phyloP scores from a whole-genome alignment of 1,139 yeast genomes.

The Scheffersomyces segobiensis region DNA sequence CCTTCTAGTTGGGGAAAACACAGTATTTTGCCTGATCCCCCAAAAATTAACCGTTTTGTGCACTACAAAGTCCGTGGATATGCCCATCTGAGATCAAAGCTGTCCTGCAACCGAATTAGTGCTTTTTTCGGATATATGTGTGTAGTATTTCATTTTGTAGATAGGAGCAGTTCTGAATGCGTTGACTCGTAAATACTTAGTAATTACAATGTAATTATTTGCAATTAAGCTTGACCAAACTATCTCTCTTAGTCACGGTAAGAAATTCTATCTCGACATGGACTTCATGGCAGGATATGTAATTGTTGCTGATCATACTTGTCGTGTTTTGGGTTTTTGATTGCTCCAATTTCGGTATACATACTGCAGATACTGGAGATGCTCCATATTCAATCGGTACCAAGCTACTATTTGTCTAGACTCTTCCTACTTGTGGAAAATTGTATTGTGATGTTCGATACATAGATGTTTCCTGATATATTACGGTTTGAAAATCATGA shows the following conservation, averaged over 20 bases:
- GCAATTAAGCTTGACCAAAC: not conserved
- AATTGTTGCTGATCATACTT: not conserved
- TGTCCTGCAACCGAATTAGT: no score
- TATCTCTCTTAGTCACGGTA: not conserved
- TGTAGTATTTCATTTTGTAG: not conserved
- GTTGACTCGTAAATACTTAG: not conserved
- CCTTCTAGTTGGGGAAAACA: not conserved
- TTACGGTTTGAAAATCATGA: not conserved
- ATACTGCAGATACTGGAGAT: slow-evolving; percentile 1
- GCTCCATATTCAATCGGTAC: not conserved
- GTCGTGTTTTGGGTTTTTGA: not conserved
- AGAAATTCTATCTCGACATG: not conserved
- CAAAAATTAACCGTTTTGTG: no score
- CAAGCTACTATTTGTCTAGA: not conserved
- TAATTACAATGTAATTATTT: not conserved
- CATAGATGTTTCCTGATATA: not conserved
- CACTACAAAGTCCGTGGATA: not conserved
- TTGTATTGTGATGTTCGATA: not conserved
- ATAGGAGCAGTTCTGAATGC: not conserved
- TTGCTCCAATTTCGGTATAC: not conserved
- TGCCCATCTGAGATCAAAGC: not conserved
- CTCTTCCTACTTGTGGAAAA: not conserved
- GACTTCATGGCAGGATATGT: not conserved
- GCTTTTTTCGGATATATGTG: not conserved
- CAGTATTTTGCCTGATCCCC: not conserved